Percentiles rank a stretch among this genome's conserved stretches.
Conservation (phyloP, 2,329 filamentous ascomycete species). For the Nothophaeocryptopus gaeumannii region DNA sequence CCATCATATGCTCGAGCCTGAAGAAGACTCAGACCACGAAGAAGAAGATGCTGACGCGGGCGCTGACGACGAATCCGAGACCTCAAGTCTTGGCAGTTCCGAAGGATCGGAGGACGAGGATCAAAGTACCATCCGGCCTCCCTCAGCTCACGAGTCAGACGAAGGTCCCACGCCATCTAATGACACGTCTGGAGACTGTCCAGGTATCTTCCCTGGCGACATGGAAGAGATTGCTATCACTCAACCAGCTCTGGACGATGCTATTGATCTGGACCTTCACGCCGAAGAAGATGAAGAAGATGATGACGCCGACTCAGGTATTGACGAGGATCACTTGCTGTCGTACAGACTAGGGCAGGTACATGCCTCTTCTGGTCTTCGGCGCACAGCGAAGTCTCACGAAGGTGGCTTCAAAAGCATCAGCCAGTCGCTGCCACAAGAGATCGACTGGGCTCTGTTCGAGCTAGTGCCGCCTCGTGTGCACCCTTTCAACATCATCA, state of each 20-base stretch:
- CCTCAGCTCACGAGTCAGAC: constrained; percentile 28
- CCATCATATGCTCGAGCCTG: constrained; percentile 84
- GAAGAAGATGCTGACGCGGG: constrained; percentile 41
- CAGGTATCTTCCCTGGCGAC: constrained; percentile 70
- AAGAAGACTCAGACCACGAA: constrained; percentile 53
- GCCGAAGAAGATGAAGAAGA: constrained; percentile 77
- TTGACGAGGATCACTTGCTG: constrained; percentile 76
- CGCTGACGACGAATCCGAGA: constrained; percentile 32
- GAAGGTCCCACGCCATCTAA: constrained; percentile 14
- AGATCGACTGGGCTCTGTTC: constrained; percentile 94
- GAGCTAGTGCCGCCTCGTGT: constrained; percentile 70
- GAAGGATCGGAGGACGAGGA: constrained; percentile 62
- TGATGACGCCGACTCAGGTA: constrained; percentile 66
- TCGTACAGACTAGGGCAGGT: constrained; percentile 78
- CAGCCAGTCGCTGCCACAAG: constrained; percentile 68
- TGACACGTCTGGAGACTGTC: constrained; percentile 61
- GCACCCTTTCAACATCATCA: constrained; percentile 70
- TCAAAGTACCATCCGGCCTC: constrained; percentile 35
- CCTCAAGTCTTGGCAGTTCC: constrained; percentile 39
- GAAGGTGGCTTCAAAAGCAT: constrained; percentile 44
- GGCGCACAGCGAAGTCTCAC: constrained; percentile 48
- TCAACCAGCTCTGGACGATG: constrained; percentile 76
- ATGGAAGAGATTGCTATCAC: constrained; percentile 79
- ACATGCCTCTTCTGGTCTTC: constrained; percentile 85
- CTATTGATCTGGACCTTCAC: constrained; percentile 69